Base-by-base conservation (phyloP, 75 land plant genomes). In the Gnetum montanum region DNA sequence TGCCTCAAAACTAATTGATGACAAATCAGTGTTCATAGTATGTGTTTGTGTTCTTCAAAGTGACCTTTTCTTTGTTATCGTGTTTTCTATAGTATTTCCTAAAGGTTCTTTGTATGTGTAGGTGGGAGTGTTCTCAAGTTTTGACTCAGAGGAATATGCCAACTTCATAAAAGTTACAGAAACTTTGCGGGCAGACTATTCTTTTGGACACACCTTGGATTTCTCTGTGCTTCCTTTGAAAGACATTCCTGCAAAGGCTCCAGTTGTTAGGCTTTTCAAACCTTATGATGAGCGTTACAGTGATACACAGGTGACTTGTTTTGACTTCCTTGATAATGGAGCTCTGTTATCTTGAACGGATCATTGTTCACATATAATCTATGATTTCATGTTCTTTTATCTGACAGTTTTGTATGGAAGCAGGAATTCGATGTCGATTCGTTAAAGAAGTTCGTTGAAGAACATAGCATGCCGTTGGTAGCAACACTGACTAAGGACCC, bases 271-370 rank as follows among this genome's bases (percentile, higher is more conserved):
- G 33, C 62, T 93, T 6, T 79, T 85, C 45, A 93, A 93, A 72
- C 80, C 77, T 29, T 93, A 89, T 60, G 98, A 93, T 70, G 98
- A 93, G 65, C 74, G 79, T 22, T 71, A 85, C 71, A 75, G 63
- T 67, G 96, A 93, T 68, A 75, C 54, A 46, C 52, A 76, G 80
- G 91, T 83, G 54, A 12, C n/a, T n/a, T n/a, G n/a, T n/a, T n/a
- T n/a, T n/a, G 28, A 7, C 31, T 30, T 62, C 26, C 20, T 19
- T 53, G 8, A 11, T 4, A 36, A 4, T 29, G 31, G 31, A 5
- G 34, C n/a, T 49, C 7, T 41, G 13, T 20, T 35, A 28, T 36
- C 37, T 11, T 46, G 15, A 8, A 8, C 8, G 51, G 20, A 49
- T 8, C 51, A 49, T 20, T 40, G 41, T 10, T 40, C 15, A 40